A percentile compares a stretch with the other conserved stretches of the same genome.
phyloP scores from a whole-genome alignment of 345 rosid species.

The Trapa bicornis region DNA sequence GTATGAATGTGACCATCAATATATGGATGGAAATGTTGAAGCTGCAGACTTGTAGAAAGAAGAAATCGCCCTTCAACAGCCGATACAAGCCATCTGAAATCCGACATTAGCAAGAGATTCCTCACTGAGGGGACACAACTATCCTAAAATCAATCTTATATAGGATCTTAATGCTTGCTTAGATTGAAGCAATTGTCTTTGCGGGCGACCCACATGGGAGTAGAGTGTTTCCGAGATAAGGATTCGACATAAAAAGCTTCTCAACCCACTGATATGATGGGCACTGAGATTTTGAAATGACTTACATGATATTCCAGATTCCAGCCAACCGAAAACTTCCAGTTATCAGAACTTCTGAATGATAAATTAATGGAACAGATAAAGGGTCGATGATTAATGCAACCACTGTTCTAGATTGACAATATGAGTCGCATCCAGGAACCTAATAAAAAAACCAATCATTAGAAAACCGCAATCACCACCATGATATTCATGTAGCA shows the following conservation, averaged over 20 bases:
- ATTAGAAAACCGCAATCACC: no score
- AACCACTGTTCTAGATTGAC: no score
- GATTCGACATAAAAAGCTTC: neutral
- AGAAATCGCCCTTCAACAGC: neutral
- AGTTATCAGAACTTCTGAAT: no score
- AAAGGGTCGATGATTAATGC: no score
- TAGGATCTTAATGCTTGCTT: neutral
- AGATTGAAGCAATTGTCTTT: slow-evolving; percentile 1
- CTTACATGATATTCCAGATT: neutral
- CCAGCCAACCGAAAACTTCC: no score
- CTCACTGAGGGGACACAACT: neutral
- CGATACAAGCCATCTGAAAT: neutral
- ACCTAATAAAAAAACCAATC: no score
- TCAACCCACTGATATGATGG: neutral
- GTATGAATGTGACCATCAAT: neutral
- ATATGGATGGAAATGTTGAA: neutral
- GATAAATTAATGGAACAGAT: no score
- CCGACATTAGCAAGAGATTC: neutral
- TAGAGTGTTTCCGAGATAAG: neutral
- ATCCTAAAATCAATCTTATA: neutral
- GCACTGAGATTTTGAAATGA: neutral
- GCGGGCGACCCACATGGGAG: neutral
- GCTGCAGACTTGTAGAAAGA: neutral
- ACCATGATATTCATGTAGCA: no score
- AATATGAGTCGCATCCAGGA: no score